A percentile compares a stretch with the other conserved stretches of the same genome.
phyloP scores from a whole-genome alignment of 768 basidiomycete genomes.

The Tylopilus subfusipes region DNA sequence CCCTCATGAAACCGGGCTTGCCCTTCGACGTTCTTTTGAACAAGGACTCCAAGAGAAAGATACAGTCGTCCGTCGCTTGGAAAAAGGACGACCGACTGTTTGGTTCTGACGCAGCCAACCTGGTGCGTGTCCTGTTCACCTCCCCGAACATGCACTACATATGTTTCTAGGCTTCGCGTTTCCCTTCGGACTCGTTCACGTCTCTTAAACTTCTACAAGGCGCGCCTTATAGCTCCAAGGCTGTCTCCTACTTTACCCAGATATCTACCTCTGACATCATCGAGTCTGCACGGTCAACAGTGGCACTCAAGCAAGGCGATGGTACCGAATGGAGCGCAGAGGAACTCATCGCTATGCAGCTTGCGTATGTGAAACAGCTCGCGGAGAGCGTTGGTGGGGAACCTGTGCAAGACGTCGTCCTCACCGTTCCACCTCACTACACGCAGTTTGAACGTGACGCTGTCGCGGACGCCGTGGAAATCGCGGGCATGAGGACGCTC shows the following conservation, averaged over 20 bases:
- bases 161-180: constrained; percentile 73
- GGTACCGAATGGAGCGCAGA: constrained; percentile 77
- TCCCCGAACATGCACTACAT: background rate
- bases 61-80: constrained; percentile 86
- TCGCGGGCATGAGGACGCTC: constrained; percentile 80
- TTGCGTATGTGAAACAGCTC: constrained; percentile 84
- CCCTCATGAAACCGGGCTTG: constrained; percentile 88
- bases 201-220: constrained; percentile 84
- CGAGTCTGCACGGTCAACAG: constrained; percentile 57
- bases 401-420: constrained; percentile 75
- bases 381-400: constrained; percentile 77
- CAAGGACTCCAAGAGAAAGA: constrained; percentile 96
- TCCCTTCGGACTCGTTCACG: constrained; percentile 83
- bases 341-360: constrained; percentile 92
- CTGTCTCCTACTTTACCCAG: constrained; percentile 54
- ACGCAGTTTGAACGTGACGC: constrained; percentile 90
- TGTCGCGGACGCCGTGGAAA: constrained; percentile 86
- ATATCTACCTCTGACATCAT: constrained; percentile 52
- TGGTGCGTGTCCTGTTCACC: constrained; percentile 51
- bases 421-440: constrained; percentile 90
- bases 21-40: constrained; percentile 97
- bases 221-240: constrained; percentile 55
- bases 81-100: constrained; percentile 88
- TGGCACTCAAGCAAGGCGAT: constrained; percentile 56
- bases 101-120: constrained; percentile 81